These are phyloP conservation scores for Suillus fuscotomentosus DNA, from an alignment of 768 basidiomycete genomes.

Conservation along the genomic window DNA sequence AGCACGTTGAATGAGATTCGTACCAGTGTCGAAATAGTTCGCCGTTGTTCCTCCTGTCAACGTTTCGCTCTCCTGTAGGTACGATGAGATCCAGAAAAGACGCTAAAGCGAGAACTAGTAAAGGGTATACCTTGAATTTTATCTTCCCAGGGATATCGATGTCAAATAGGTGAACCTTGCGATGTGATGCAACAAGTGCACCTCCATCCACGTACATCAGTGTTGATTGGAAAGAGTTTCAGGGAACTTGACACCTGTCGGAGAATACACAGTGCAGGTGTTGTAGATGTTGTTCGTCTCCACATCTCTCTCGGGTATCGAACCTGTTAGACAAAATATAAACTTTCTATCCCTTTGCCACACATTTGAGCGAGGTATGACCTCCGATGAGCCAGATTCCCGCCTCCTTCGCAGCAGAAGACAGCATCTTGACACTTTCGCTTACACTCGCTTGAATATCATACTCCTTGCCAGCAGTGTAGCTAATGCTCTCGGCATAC, in stretches of 20 bases:
- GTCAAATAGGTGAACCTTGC: constrained; percentile 96
- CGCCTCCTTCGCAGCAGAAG: constrained; percentile 72
- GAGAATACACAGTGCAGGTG: constrained; percentile 89
- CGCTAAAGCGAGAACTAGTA: not conserved
- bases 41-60: constrained; percentile 71
- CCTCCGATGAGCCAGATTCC: constrained; percentile 94
- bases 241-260: constrained; percentile 47
- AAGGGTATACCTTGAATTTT: constrained; percentile 66
- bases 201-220: constrained; percentile 43
- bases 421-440: constrained; percentile 81
- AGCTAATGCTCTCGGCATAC: constrained; percentile 80
- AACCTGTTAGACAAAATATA: constrained; percentile 52
- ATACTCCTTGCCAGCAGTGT: constrained; percentile 54
- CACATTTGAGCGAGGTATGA: constrained; percentile 23
- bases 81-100: constrained; percentile 7
- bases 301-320: constrained; percentile 83
- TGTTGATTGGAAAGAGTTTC: not conserved
- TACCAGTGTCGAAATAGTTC: constrained; percentile 89
- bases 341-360: not conserved
- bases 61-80: constrained; percentile 78
- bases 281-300: constrained; percentile 78
- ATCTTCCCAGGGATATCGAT: constrained; percentile 95
- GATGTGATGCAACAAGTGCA: constrained; percentile 81
- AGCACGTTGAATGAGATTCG: constrained; percentile 3
- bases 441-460: constrained; percentile 56